Evolutionary conservation across 257 asterid genomes (phyloP).

Genomic region (Voacanga thouarsii): DNA sequence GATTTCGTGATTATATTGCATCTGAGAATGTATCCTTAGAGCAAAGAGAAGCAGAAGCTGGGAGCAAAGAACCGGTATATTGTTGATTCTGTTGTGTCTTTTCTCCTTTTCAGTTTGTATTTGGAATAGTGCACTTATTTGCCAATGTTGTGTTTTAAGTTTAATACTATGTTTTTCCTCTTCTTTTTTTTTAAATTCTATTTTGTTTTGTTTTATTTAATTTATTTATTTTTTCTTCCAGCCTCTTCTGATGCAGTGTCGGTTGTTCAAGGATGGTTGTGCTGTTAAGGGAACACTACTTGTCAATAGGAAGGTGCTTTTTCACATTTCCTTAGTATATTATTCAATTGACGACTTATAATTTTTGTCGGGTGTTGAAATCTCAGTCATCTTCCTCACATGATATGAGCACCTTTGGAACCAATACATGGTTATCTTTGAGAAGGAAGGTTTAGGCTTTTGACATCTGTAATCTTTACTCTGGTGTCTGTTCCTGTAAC

Average conservation of each 20-base stretch:
- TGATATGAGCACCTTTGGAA: not conserved
- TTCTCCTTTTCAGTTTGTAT: not conserved
- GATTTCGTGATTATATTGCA: constrained; percentile 7
- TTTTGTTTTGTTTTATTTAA: too few species aligned
- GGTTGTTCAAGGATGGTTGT: constrained; percentile 59
- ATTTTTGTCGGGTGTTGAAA: not conserved
- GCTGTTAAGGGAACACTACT: constrained; percentile 95
- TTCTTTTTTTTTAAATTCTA: not conserved
- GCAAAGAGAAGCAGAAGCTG: constrained; percentile 29
- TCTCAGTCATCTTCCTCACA: not conserved
- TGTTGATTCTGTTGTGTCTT: not conserved
- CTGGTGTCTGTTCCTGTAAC: not conserved
- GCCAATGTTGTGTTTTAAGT: not conserved
- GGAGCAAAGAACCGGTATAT: constrained; percentile 49
- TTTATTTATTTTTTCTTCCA: constrained; percentile 28
- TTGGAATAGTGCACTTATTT: not conserved
- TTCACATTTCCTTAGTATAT: not conserved
- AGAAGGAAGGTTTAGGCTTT: not conserved
- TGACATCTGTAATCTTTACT: not conserved
- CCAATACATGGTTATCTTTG: not conserved
- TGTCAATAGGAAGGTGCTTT: constrained; percentile 56
- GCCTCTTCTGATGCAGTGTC: constrained; percentile 89
- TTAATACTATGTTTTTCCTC: not conserved
- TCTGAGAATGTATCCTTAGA: constrained; percentile 9
- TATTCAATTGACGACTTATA: not conserved